Conservation (phyloP, 2,329 filamentous ascomycete species). For the Fusarium burgessii region DNA sequence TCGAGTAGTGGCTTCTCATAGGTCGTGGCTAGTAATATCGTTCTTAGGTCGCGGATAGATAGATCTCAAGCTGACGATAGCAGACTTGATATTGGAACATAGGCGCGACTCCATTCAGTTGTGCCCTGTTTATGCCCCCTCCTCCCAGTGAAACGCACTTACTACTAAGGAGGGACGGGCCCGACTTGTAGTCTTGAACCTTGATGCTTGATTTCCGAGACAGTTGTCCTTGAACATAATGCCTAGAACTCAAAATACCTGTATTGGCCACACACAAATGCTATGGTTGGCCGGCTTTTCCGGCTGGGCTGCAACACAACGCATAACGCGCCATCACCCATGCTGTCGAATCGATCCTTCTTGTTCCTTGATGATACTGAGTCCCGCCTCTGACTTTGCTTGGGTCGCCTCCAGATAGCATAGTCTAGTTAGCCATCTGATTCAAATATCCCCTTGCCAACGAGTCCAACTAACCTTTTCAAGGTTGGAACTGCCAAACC, state of each 20-base stretch:
- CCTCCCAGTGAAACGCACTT: conserved; percentile 14
- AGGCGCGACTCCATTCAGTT: not conserved
- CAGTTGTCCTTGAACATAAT: conserved; percentile 5
- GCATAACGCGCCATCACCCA: conserved; percentile 5
- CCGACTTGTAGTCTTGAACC: not conserved
- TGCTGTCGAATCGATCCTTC: conserved; percentile 8
- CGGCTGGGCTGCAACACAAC: conserved; percentile 16
- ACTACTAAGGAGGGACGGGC: not conserved
- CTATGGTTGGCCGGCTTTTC: conserved; percentile 23
- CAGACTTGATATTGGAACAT: conserved; percentile 6
- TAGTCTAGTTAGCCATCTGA: not conserved
- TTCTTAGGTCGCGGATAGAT: not conserved
- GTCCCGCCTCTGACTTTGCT: not conserved
- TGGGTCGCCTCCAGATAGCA: not conserved
- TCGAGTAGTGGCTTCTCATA: conserved; percentile 2
- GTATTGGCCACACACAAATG: conserved; percentile 5
- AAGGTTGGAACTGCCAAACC: not conserved
- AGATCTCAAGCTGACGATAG: not conserved
- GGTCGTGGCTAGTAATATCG: not conserved
- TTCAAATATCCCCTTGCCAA: not conserved
- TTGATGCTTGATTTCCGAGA: conserved; percentile 6
- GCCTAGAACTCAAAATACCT: conserved; percentile 33
- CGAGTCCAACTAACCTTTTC: not conserved
- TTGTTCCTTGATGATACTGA: conserved; percentile 8
- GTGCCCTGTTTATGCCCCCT: conserved; percentile 7